Conservation (phyloP, 208 protist genomes). For the Tritrichomonas foetus region DNA sequence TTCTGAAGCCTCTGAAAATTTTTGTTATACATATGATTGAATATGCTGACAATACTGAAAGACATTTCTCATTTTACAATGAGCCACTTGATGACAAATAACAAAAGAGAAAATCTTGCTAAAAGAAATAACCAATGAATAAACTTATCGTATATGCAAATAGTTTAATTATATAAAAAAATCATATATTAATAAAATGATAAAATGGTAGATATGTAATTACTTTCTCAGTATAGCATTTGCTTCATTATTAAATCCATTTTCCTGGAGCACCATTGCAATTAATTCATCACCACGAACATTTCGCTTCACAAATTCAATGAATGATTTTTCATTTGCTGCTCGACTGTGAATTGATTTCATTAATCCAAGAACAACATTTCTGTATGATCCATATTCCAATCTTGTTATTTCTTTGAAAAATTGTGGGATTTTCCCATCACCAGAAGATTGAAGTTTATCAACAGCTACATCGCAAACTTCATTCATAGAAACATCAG, state of each 20-base stretch:
- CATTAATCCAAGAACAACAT: not conserved
- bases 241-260: not conserved
- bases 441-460: not conserved
- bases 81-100: too few relatives aligned
- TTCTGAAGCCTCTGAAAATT: constrained; percentile 28
- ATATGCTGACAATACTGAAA: too few relatives aligned
- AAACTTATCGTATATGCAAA: too few relatives aligned
- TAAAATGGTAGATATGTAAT: too few relatives aligned
- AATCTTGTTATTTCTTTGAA: not conserved
- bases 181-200: too few relatives aligned
- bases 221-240: too few relatives aligned
- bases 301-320: not conserved
- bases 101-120: too few relatives aligned
- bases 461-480: not conserved
- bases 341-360: not conserved
- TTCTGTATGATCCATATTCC: not conserved
- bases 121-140: too few relatives aligned
- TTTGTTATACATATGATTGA: too few relatives aligned
- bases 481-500: not conserved
- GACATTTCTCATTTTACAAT: too few relatives aligned
- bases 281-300: not conserved
- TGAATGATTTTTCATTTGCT: not conserved
- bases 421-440: not conserved
- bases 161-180: too few relatives aligned
- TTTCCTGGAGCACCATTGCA: not conserved